Base-by-base conservation (phyloP, 2,329 filamentous ascomycete genomes). In the Alternaria rosae region DNA sequence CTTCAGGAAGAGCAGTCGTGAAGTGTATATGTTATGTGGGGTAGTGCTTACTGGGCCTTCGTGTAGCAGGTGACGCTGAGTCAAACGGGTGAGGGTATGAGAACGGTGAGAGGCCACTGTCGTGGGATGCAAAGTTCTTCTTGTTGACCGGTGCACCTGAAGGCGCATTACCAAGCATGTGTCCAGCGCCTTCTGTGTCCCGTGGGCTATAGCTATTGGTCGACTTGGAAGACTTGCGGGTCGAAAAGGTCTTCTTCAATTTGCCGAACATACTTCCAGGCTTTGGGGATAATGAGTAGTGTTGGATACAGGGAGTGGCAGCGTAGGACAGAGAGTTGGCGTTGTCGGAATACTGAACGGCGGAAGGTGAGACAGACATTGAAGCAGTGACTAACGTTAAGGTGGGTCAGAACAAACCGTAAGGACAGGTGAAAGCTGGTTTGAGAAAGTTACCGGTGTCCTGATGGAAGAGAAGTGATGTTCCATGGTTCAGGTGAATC, bases 41-140 rank as follows among this genome's bases (percentile, higher is more conserved):
- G 15, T 59, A 30, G 45, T 59, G 61, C 75, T 70, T 74, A 81
- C 80, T 71, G 61, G 80, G 79, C 43, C 79, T 73, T 28, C 79
- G 72, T 55, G 79, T 81, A 23, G 76, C 63, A 44, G 77, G 71
- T n/a, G 77, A 65, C 44, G 65, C 57, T 32, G 67, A 62, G 44
- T 64, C 50, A 52, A 69, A 69, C 15, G 72, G 66, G 42, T 65
- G 75, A 59, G 55, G 65, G 54, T 52, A 44, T 13, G 57, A 43
- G 9, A 59, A 64, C 38, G 69, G 65, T 23, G 68, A 45, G 47
- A 75, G 67, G 48, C 66, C 59, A 20, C 68, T 59, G 54, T 59
- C 64, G 41, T 48, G 59, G 20, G 67, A 67, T 17, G 55, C 65
- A 25, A 61, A n/a, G 25, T 43, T 32, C 44, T 63, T 68, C 13